These are phyloP conservation scores for Striga asiatica DNA, from an alignment of 257 asterid genomes.

Conservation along the genomic window DNA sequence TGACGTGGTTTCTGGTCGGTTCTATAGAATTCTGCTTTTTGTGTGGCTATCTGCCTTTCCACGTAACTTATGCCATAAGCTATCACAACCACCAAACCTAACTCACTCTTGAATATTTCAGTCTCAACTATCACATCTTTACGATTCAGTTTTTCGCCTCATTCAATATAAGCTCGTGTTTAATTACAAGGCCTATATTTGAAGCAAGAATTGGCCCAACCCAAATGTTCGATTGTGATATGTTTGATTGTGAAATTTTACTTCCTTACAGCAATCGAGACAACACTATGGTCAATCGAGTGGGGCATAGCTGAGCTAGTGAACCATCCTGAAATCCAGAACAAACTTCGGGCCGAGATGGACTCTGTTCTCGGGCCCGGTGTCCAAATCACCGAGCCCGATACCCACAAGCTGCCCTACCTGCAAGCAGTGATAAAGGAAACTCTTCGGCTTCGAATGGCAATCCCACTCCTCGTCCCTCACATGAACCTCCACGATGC, in stretches of 20 bases:
- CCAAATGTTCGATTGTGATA: too few species aligned
- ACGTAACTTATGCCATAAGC: neutral
- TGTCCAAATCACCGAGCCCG: conserved; percentile 53
- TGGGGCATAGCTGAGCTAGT: conserved; percentile 75
- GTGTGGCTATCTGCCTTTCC: conserved; percentile 2
- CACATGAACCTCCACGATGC: conserved; percentile 77
- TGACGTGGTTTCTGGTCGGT: too few species aligned
- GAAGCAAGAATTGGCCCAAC: too few species aligned
- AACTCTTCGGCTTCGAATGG: conserved; percentile 60
- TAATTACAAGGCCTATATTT: too few species aligned
- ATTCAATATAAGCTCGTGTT: too few species aligned
- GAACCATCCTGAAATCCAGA: conserved; percentile 61
- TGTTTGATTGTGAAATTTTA: too few species aligned
- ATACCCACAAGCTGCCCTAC: conserved; percentile 57
- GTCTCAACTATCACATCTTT: too few species aligned
- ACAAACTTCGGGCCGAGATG: conserved; percentile 49
- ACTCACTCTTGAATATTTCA: neutral
- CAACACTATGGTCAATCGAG: conserved; percentile 71
- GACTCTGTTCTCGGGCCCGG: conserved; percentile 55
- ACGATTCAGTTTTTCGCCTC: too few species aligned
- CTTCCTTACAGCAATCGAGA: conserved; percentile 93
- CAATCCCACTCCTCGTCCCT: conserved; percentile 64
- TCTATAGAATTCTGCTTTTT: too few species aligned
- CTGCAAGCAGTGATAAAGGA: conserved; percentile 82
- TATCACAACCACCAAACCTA: neutral